Percentiles rank a stretch among this genome's conserved stretches.
Conservation (phyloP, 2,329 filamentous ascomycete species). For the Phyllachora maydis region DNA sequence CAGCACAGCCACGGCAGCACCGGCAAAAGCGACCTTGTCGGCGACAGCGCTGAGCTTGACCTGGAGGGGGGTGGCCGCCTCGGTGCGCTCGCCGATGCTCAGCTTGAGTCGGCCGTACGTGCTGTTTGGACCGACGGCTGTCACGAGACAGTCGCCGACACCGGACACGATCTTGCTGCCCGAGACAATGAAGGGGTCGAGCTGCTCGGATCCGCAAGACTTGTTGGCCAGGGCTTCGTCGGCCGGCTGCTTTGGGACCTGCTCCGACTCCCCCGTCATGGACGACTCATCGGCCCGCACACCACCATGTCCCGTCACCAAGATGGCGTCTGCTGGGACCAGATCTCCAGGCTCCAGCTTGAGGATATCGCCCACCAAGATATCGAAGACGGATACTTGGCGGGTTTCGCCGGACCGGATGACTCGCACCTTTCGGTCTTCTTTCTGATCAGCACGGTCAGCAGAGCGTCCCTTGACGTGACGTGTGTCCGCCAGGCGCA, state of each 20-base stretch:
- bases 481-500: too few species aligned
- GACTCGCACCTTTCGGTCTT: slow-evolving; percentile 39
- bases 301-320: slow-evolving; percentile 41
- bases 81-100: slow-evolving; percentile 27
- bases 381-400: slow-evolving; percentile 39
- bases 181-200: slow-evolving; percentile 45
- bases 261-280: slow-evolving; percentile 48
- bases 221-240: slow-evolving; percentile 35
- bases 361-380: slow-evolving; percentile 45
- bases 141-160: slow-evolving; percentile 30
- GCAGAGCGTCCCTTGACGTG: not conserved
- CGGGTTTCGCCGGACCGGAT: slow-evolving; percentile 41
- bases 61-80: slow-evolving; percentile 32
- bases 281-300: slow-evolving; percentile 52
- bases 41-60: slow-evolving; percentile 25
- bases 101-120: slow-evolving; percentile 34
- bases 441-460: slow-evolving; percentile 37
- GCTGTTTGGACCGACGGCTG: slow-evolving; percentile 32
- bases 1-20: slow-evolving; percentile 46
- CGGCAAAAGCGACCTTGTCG: slow-evolving; percentile 21
- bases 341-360: slow-evolving; percentile 48
- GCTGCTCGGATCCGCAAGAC: slow-evolving; percentile 26
- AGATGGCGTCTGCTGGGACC: slow-evolving; percentile 44
- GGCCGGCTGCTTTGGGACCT: slow-evolving; percentile 41
- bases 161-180: slow-evolving; percentile 32